Conservation (phyloP, 495 filamentous ascomycete genomes). For the Copromyces sp. region DNA sequence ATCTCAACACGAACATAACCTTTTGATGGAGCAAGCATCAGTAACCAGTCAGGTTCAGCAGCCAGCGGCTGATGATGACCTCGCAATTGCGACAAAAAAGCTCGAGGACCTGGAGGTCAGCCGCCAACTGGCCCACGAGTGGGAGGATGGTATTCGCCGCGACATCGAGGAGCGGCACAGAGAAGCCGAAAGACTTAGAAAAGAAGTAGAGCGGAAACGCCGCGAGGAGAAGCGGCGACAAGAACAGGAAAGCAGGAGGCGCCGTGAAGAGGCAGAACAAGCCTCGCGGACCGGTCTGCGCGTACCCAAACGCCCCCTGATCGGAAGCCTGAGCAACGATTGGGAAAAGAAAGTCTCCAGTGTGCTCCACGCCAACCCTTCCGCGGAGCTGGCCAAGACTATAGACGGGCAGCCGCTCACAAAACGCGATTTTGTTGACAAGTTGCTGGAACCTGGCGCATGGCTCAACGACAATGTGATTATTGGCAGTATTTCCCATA, state of each 20-base stretch:
- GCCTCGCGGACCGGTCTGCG: conserved; percentile 8
- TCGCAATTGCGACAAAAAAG: conserved; percentile 8
- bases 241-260: conserved; percentile 8
- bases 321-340: conserved; percentile 16
- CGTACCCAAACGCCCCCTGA: conserved; percentile 13
- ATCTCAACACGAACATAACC: not conserved
- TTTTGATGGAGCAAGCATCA: not conserved
- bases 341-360: conserved; percentile 21
- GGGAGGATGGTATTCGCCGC: conserved; percentile 1
- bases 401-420: conserved; percentile 47
- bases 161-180: not conserved
- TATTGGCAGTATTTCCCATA: conserved; percentile 51
- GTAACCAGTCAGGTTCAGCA: not conserved
- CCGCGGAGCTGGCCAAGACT: conserved; percentile 27
- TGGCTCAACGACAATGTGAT: conserved; percentile 87
- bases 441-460: conserved; percentile 38
- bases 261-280: not conserved
- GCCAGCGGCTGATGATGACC: not conserved
- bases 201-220: conserved; percentile 9
- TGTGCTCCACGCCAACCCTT: conserved; percentile 7
- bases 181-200: not conserved
- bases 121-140: conserved; percentile 11
- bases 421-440: conserved; percentile 47
- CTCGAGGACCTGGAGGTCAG: conserved; percentile 11
- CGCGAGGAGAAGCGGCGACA: conserved; percentile 12